These are phyloP conservation scores for Ogataea dorogensis DNA, from an alignment of 805 yeast species.

Conservation along the genomic window DNA sequence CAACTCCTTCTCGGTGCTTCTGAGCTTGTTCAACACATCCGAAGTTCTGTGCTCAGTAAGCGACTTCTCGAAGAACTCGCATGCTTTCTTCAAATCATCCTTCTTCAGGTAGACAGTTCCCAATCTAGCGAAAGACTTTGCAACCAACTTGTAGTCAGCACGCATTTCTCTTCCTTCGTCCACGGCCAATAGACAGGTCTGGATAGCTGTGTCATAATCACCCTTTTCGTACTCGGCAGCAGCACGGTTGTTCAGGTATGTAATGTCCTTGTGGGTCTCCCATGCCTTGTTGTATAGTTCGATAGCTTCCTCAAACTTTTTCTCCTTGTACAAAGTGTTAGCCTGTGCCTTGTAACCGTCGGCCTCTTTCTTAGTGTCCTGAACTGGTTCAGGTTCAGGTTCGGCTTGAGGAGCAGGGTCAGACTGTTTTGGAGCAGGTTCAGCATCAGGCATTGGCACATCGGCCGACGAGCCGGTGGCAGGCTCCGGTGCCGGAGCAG, in stretches of 20 bases:
- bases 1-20: constrained; percentile 81
- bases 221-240: constrained; percentile 98
- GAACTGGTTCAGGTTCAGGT: constrained; percentile 29
- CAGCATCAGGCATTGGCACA: constrained; percentile 27
- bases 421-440: constrained; percentile 18
- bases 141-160: constrained; percentile 88
- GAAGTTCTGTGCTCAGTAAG: constrained; percentile 97
- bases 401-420: constrained; percentile 1
- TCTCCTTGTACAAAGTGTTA: constrained; percentile 79
- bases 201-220: constrained; percentile 80
- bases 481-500: constrained; percentile 29
- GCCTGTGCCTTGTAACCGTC: constrained; percentile 80
- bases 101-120: constrained; percentile 80
- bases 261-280: constrained; percentile 76
- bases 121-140: constrained; percentile 89
- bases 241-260: constrained; percentile 92
- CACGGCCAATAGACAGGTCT: constrained; percentile 77
- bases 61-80: constrained; percentile 79
- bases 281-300: constrained; percentile 83
- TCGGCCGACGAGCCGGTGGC: constrained; percentile 18
- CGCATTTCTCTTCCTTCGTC: constrained; percentile 87
- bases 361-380: constrained; percentile 50
- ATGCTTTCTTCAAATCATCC: constrained; percentile 71
- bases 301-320: constrained; percentile 91
- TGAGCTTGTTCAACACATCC: constrained; percentile 81